These are phyloP conservation scores for Fraxinus quadrangulata DNA, from an alignment of 257 asterid species.

Conservation along the genomic window DNA sequence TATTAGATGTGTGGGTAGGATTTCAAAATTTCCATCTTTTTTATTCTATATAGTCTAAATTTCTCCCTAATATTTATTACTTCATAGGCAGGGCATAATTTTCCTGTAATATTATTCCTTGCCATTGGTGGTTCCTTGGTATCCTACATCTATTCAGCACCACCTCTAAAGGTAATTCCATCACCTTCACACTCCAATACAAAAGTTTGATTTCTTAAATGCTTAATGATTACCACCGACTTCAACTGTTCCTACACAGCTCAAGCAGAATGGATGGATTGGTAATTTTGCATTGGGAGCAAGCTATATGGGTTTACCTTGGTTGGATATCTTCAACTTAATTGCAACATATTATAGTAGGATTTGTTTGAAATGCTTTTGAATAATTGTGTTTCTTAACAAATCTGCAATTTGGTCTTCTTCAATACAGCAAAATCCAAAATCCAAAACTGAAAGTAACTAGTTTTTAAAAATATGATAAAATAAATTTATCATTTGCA, in stretches of 20 bases:
- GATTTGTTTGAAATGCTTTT: slow-evolving; percentile 11
- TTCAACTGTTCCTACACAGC: slow-evolving; percentile 49
- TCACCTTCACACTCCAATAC: slow-evolving; percentile 13
- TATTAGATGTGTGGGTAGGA: slow-evolving; percentile 90
- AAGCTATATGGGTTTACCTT: slow-evolving; percentile 94
- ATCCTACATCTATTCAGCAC: slow-evolving; percentile 96
- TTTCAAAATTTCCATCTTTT: slow-evolving; percentile 23
- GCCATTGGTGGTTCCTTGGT: slow-evolving; percentile 94
- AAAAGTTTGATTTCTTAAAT: background rate
- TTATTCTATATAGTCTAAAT: background rate
- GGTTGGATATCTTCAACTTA: slow-evolving; percentile 44
- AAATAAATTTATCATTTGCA: too few relatives aligned
- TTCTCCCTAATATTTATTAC: slow-evolving; percentile 26
- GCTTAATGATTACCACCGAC: background rate
- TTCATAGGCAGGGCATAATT: slow-evolving; percentile 80
- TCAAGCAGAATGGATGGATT: slow-evolving; percentile 97
- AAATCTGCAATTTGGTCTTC: slow-evolving; percentile 6
- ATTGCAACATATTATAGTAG: slow-evolving; percentile 14
- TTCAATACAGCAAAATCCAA: slow-evolving; percentile 1
- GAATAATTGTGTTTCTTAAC: background rate
- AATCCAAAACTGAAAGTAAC: background rate
- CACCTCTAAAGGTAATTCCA: slow-evolving; percentile 77
- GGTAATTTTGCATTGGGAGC: slow-evolving; percentile 97
- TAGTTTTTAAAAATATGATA: background rate
- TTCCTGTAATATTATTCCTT: slow-evolving; percentile 79